phyloP scores from a whole-genome alignment of 1,139 yeast species.

The Lodderomyces parapsilosis region DNA sequence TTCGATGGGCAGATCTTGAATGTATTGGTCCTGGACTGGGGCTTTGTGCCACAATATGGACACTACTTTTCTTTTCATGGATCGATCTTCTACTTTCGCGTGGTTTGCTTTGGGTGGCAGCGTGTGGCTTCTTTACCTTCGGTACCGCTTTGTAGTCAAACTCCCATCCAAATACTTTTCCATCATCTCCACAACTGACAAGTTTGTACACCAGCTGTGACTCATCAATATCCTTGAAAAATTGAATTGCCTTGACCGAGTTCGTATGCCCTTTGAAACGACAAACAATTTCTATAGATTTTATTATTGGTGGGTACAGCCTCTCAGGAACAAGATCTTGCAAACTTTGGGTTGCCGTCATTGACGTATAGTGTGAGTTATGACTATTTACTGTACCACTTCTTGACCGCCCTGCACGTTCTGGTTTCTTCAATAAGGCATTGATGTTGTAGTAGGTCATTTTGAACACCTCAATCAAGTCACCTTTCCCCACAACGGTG shows the following conservation, averaged over 20 bases:
- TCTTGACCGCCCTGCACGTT: constrained; percentile 28
- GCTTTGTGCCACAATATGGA: constrained; percentile 8
- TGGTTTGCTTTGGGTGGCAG: constrained; percentile 4
- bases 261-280: constrained; percentile 68
- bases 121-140: constrained; percentile 30
- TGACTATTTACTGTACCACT: constrained; percentile 39
- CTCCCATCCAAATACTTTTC: constrained; percentile 68
- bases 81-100: constrained; percentile 12
- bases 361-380: constrained; percentile 15
- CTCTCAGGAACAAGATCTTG: neutral
- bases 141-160: constrained; percentile 65
- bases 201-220: constrained; percentile 47
- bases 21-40: constrained; percentile 14
- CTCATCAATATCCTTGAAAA: constrained; percentile 23
- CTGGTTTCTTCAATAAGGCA: constrained; percentile 26
- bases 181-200: constrained; percentile 72
- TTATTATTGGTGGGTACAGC: constrained; percentile 36
- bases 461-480: constrained; percentile 55
- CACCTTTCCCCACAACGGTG: constrained; percentile 57
- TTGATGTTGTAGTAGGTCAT: constrained; percentile 41
- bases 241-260: constrained; percentile 52
- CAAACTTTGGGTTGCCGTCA: neutral
- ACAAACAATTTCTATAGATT: constrained; percentile 43
- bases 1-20: constrained; percentile 3
- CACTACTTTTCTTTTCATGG: constrained; percentile 14